These are phyloP conservation scores for Przewalskia tangutica DNA, from an alignment of 257 asterid genomes.

Conservation along the genomic window DNA sequence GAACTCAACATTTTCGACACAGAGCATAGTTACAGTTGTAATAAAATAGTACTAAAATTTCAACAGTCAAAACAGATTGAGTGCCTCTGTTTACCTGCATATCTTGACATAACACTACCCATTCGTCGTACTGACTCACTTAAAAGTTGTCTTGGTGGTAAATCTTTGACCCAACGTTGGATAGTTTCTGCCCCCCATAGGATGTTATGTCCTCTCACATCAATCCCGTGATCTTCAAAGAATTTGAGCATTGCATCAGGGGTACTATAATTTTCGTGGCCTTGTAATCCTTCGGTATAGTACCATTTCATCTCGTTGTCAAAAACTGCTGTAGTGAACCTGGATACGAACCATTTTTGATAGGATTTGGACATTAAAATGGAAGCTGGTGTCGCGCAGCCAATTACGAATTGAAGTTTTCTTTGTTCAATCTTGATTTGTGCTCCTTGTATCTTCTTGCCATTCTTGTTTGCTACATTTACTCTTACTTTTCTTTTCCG, in stretches of 20 bases:
- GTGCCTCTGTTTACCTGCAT: constrained; percentile 2
- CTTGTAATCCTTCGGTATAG: constrained; percentile 17
- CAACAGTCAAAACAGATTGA: background rate
- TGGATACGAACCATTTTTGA: constrained; percentile 36
- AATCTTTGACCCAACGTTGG: constrained; percentile 18
- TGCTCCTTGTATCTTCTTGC: constrained; percentile 26
- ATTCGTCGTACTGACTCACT: constrained; percentile 18
- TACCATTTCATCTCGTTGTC: constrained; percentile 63
- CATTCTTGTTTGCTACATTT: constrained; percentile 15
- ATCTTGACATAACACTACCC: constrained; percentile 36
- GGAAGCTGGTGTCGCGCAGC: constrained; percentile 25
- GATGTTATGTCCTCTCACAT: constrained; percentile 41
- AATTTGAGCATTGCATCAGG: constrained; percentile 46
- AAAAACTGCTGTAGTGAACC: constrained; percentile 37
- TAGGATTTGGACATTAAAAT: constrained; percentile 25
- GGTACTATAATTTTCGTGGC: constrained; percentile 32
- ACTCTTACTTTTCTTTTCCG: background rate
- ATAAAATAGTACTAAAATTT: background rate
- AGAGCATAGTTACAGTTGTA: too few relatives aligned
- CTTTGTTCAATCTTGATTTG: constrained; percentile 24
- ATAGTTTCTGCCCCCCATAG: constrained; percentile 32
- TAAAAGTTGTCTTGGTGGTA: constrained; percentile 18
- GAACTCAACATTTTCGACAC: background rate
- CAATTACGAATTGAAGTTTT: constrained; percentile 29
- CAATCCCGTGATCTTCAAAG: constrained; percentile 17